A percentile compares a stretch with the other conserved stretches of the same genome.
These are phyloP conservation scores for Scutellaria baicalensis DNA, from an alignment of 257 asterid genomes.

Conservation along the genomic window DNA sequence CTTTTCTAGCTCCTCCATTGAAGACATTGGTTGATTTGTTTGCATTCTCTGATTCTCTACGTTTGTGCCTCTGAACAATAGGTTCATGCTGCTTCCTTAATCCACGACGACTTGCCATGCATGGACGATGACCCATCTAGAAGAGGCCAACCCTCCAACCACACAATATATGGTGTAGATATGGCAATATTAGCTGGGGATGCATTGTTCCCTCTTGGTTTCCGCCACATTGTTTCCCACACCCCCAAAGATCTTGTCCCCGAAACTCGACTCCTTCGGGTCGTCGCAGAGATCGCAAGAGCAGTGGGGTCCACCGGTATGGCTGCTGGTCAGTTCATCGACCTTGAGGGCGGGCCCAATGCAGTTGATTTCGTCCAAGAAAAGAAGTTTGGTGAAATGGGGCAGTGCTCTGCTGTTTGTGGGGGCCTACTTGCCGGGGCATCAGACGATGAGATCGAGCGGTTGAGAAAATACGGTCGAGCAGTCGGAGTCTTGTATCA, in stretches of 20 bases:
- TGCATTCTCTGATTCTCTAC: background rate
- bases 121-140: slow-evolving; percentile 96
- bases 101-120: slow-evolving; percentile 95
- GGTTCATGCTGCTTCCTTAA: slow-evolving; percentile 95
- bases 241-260: slow-evolving; percentile 78
- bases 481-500: slow-evolving; percentile 54
- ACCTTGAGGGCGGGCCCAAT: slow-evolving; percentile 74
- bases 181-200: slow-evolving; percentile 98
- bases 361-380: slow-evolving; percentile 73
- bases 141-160: slow-evolving; percentile 85
- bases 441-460: slow-evolving; percentile 75
- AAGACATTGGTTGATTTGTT: background rate
- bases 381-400: slow-evolving; percentile 94
- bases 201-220: slow-evolving; percentile 91
- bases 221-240: slow-evolving; percentile 83
- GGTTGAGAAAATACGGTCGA: slow-evolving; percentile 45
- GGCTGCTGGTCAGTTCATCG: slow-evolving; percentile 93
- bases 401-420: slow-evolving; percentile 89
- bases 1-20: background rate
- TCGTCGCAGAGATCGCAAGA: slow-evolving; percentile 83
- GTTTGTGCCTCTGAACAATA: slow-evolving; percentile 12
- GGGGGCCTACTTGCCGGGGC: slow-evolving; percentile 89
- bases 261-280: slow-evolving; percentile 53
- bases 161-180: slow-evolving; percentile 77
- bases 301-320: slow-evolving; percentile 98